phyloP scores from a whole-genome alignment of 345 rosid genomes.

The Hibiscus mutabilis region DNA sequence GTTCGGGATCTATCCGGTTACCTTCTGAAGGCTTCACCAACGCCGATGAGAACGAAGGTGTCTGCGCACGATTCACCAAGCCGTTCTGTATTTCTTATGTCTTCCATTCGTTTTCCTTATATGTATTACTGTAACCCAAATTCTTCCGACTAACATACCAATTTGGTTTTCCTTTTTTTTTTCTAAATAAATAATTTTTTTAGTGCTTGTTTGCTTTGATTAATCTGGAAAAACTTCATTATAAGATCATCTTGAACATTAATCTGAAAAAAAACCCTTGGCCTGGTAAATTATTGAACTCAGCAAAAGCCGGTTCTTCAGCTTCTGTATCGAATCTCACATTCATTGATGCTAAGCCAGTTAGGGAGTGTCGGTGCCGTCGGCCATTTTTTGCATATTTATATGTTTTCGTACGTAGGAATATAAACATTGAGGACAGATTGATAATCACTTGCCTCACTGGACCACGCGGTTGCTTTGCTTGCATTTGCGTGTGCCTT shows the following conservation, averaged over 20 bases:
- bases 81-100: conserved; percentile 18
- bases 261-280: too few relatives aligned
- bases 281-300: too few relatives aligned
- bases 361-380: background rate
- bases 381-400: background rate
- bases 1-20: conserved; percentile 22
- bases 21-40: conserved; percentile 14
- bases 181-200: too few relatives aligned
- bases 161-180: too few relatives aligned
- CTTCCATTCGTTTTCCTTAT: background rate
- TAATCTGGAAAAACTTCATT: too few relatives aligned
- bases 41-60: conserved; percentile 24
- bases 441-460: background rate
- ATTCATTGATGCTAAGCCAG: background rate
- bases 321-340: background rate
- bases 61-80: conserved; percentile 31
- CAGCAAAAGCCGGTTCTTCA: background rate
- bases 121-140: background rate
- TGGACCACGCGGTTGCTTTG: background rate
- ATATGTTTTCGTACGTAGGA: background rate
- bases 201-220: too few relatives aligned
- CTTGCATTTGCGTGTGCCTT: background rate
- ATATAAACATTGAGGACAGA: background rate
- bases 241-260: too few relatives aligned
- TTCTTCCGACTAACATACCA: too few relatives aligned